Evolutionary conservation across 768 basidiomycete genomes (phyloP).

Genomic region (Rhodosporidiobolus sp.): DNA sequence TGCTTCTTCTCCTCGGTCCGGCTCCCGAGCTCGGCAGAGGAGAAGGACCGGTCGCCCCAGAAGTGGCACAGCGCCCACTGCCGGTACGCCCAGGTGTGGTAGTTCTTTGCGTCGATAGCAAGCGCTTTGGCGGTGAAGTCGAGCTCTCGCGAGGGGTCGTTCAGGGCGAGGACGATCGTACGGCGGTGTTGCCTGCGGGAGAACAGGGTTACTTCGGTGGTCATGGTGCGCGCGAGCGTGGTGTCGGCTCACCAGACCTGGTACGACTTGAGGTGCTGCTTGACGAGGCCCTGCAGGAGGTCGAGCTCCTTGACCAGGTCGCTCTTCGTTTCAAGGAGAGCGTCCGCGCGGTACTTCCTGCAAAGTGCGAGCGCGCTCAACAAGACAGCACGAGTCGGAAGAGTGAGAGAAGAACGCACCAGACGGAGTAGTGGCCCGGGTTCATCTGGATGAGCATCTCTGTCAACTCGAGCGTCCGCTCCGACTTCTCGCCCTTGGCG

Average conservation of each 20-base stretch:
- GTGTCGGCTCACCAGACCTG: constrained; percentile 74
- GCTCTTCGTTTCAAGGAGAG: constrained; percentile 64
- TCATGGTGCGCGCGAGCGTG: neutral
- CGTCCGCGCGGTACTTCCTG: constrained; percentile 95
- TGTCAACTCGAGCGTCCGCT: constrained; percentile 78
- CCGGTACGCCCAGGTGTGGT: constrained; percentile 97
- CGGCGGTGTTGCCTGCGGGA: constrained; percentile 52
- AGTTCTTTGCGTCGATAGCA: constrained; percentile 83
- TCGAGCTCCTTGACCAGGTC: constrained; percentile 72
- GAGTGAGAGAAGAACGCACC: constrained; percentile 56
- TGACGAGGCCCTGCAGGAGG: constrained; percentile 83
- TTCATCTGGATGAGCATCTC: constrained; percentile 84
- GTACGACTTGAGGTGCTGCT: constrained; percentile 84
- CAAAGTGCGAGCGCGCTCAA: neutral
- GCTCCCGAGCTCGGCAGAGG: neutral
- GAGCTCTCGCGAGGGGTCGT: constrained; percentile 59
- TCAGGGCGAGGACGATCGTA: constrained; percentile 50
- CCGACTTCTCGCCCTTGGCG: constrained; percentile 70
- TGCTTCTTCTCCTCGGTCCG: neutral
- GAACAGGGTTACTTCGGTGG: neutral
- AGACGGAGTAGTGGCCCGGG: constrained; percentile 94
- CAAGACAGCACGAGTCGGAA: neutral
- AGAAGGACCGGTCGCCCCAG: constrained; percentile 33
- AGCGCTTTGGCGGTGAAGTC: constrained; percentile 72
- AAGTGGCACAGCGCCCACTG: constrained; percentile 91